Base-by-base conservation (phyloP, 208 protist genomes). In the Leishmania arabica region DNA sequence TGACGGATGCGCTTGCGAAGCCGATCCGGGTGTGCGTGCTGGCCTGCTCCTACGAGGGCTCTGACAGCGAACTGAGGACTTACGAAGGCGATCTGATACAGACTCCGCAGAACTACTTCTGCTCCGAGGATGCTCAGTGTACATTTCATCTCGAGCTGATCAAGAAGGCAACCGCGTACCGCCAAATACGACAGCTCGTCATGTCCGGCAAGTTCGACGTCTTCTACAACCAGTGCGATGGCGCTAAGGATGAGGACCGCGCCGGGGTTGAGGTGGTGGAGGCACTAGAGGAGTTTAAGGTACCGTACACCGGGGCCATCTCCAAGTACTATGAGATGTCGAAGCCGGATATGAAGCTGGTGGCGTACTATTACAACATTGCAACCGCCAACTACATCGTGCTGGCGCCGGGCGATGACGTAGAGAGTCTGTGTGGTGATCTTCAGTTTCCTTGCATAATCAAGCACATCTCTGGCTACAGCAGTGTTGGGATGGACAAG, bases 191-290 rank as follows among this genome's bases (percentile, higher is more conserved):
- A 0, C 87, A 94, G 68, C 83, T 97, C 5, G 91, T 98, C 64
- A 95, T 92, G 84, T 96, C 92, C 15, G 88, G 91, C 31, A 69
- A 88, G 31, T 98, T 89, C 78, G 94, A 98, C 80, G 88, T 97
- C 31, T 98, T 97, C 79, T 96, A 96, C 83, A 98, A 97, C 78
- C 93, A 96, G 82, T 97, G 94, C 83, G 94, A 97, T 79, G 94
- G 94, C 27, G 95, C 94, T 19, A 92, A 92, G 77, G 95, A 98
- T 74, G 94, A 97, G 83, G 94, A 98, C 72, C 90, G 93, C 53
- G 95, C 94, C 4, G 94, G 94, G 0, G 87, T 93, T 11, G 94
- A 97, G 79, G 95, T 98, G 27, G 93, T 97, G 37, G 84, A 89
- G 79, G 90, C 93, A n/a, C 90, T 97, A 47, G 93, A 97, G 81